A percentile compares a stretch with the other conserved stretches of the same genome.
Conservation (phyloP, 2,329 filamentous ascomycete species). For the Curvularia verruculosa region DNA sequence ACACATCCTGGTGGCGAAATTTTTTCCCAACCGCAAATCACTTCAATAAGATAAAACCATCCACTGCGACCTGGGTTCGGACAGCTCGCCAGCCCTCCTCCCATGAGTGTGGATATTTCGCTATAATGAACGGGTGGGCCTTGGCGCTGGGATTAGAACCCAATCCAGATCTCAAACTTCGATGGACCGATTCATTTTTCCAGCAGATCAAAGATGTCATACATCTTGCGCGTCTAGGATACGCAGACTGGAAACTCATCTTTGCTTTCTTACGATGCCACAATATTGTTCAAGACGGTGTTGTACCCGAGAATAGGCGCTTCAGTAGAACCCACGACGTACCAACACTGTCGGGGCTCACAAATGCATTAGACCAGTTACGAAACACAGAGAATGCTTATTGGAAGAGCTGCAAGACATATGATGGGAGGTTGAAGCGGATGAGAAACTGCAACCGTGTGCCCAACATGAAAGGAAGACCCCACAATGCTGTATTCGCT, state of each 20-base stretch:
- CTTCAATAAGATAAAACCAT: not conserved
- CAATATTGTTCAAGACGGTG: conserved; percentile 3
- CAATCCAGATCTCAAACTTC: conserved; percentile 8
- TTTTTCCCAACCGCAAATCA: not conserved
- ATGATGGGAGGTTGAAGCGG: not conserved
- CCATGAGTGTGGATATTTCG: conserved; percentile 22
- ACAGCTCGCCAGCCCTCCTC: conserved; percentile 9
- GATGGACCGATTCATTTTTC: conserved; percentile 16
- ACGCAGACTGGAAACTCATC: conserved; percentile 25
- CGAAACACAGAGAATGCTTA: not conserved
- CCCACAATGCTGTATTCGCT: not conserved
- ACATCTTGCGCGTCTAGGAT: conserved; percentile 17
- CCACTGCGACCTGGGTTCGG: conserved; percentile 6
- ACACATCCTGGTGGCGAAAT: not conserved
- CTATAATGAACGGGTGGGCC: conserved; percentile 29
- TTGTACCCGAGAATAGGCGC: conserved; percentile 2
- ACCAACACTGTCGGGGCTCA: not conserved
- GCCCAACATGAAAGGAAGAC: not conserved
- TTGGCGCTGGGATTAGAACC: conserved; percentile 27
- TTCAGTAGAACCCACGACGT: not conserved
- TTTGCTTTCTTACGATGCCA: conserved; percentile 22
- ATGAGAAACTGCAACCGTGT: not conserved
- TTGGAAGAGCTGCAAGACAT: not conserved
- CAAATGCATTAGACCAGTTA: not conserved
- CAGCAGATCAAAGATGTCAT: conserved; percentile 9